Base-by-base conservation (phyloP, 768 basidiomycete genomes). In the Pisolithus marmoratus region DNA sequence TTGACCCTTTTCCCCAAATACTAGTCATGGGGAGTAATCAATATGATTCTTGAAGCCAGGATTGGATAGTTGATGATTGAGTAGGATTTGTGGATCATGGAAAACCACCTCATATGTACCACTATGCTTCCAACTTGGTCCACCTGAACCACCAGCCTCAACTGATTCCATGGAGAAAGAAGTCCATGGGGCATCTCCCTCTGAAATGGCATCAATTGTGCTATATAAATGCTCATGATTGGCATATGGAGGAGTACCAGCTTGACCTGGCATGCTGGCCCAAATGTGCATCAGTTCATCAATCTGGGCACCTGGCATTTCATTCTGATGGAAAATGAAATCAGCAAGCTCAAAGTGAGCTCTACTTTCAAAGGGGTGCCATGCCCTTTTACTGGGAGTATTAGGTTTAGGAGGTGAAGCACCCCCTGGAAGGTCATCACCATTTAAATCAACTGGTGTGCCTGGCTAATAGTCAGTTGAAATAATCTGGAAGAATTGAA, bases 171-270 rank as follows among this genome's bases (percentile, higher is more conserved):
- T 29, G 29, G 29, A 29, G 29, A 29, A 29, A 29, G 29, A 29
- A 29, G 29, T 29, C 29, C 36, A 48, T 22, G 47, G 29, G 38
- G 47, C 31, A 48, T 48, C 36, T 23, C 47, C 47, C 23, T 45
- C 23, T 48, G 45, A 24, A 8, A 60, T 65, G 0, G 57, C 23
- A 48, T 70, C 62, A 51, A 70, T 70, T 0, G 59, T 53, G 6
- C 50, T 17, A 23, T 59, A 57, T 3, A 68, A 11, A 47, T 68
- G 54, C 14, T 52, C 49, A 51, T 60, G 42, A 41, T 58, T 48
- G 3, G 52, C 38, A 46, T 65, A 65, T 4, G 61, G 66, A 4
- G 63, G 56, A 19, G 40, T 15, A 27, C 38, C 38, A 17, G 42
- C 37, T 15, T 27, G 70, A 64, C 23, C 17, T 22, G 36, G 34